Evolutionary conservation across 2,329 filamentous ascomycete species (phyloP).

Genomic region (Aureobasidium sp.): DNA sequence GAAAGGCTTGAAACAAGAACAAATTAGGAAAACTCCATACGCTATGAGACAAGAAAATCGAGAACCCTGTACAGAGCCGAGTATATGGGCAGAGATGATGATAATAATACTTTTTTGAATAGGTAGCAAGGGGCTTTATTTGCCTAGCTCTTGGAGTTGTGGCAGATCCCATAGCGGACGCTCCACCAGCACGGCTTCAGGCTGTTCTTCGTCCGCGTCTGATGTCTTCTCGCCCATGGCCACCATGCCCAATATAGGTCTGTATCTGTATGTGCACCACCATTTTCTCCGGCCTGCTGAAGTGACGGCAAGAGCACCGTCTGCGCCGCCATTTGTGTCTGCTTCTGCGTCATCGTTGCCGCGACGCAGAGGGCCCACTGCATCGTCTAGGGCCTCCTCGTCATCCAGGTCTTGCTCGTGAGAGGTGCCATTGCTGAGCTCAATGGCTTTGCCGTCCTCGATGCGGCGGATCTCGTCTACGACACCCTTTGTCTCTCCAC

Average conservation of each 20-base stretch:
- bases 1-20: neutral
- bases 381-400: slow-evolving; percentile 36
- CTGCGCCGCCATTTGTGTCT: slow-evolving; percentile 23
- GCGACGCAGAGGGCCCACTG: slow-evolving; percentile 31
- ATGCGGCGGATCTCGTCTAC: slow-evolving; percentile 24
- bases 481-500: slow-evolving; percentile 25
- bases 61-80: neutral
- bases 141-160: slow-evolving; percentile 15
- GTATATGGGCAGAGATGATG: neutral
- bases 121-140: neutral
- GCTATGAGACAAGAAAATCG: neutral
- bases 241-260: slow-evolving; percentile 76
- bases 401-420: slow-evolving; percentile 35
- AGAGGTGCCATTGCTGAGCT: slow-evolving; percentile 17
- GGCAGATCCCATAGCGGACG: slow-evolving; percentile 47
- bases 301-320: slow-evolving; percentile 21
- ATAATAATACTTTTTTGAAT: neutral
- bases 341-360: slow-evolving; percentile 28
- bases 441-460: slow-evolving; percentile 26
- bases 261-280: slow-evolving; percentile 90
- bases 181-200: slow-evolving; percentile 85
- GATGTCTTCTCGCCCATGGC: slow-evolving; percentile 48
- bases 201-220: slow-evolving; percentile 29
- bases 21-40: neutral
- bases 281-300: slow-evolving; percentile 31